phyloP scores from a whole-genome alignment of 208 protist genomes.

The Balamuthia mandrillaris region DNA sequence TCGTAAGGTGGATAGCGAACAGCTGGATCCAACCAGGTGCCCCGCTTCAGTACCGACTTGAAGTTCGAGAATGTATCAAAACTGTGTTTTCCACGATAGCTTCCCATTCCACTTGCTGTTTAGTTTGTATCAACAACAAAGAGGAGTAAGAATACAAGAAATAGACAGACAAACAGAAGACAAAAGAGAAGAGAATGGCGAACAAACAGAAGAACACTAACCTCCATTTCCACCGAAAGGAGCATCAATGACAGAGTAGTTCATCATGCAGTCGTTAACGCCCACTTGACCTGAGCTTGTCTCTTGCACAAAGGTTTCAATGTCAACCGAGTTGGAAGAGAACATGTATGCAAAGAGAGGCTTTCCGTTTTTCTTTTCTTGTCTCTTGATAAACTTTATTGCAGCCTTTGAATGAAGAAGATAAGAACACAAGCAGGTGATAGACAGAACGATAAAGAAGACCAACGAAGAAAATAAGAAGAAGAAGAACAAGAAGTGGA shows the following conservation, averaged over 20 bases:
- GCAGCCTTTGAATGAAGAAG: not conserved
- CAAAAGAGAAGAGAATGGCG: too few species aligned
- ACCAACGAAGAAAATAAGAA: not conserved
- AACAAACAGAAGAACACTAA: too few species aligned
- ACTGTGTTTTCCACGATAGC: constrained; percentile 78
- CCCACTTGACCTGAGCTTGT: constrained; percentile 39
- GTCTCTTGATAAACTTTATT: not conserved
- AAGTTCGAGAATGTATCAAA: too few species aligned
- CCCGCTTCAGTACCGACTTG: too few species aligned
- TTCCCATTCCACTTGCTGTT: constrained; percentile 86
- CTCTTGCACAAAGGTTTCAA: too few species aligned
- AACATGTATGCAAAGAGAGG: not conserved
- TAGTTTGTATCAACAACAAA: too few species aligned
- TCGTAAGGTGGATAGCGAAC: constrained; percentile 42
- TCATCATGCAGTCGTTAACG: constrained; percentile 55
- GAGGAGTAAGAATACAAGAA: too few species aligned
- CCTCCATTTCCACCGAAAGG: constrained; percentile 90
- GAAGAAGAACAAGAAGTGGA: not conserved
- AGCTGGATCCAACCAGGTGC: constrained; percentile 14
- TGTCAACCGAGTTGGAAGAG: too few species aligned
- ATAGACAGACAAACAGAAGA: too few species aligned
- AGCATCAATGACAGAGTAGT: constrained; percentile 48
- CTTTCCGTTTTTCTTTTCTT: too few species aligned
- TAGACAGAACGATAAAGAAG: not conserved
- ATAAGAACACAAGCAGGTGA: too few species aligned